A percentile compares a stretch with the other conserved stretches of the same genome.
These are phyloP conservation scores for Pichia norvegensis DNA, from an alignment of 1,139 yeast species.

Conservation along the genomic window DNA sequence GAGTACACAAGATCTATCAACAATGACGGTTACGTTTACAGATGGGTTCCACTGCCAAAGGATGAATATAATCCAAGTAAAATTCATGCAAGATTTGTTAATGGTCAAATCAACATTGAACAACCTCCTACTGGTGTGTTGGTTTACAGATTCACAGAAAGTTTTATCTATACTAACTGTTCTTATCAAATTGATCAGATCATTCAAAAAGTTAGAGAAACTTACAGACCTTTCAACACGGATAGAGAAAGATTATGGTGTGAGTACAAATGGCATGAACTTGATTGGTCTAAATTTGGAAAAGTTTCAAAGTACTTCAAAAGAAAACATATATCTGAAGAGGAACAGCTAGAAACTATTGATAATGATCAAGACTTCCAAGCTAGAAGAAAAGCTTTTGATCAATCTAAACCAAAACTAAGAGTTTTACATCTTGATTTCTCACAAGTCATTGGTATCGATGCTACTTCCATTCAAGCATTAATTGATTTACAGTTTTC, in stretches of 20 bases:
- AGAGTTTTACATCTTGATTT: slow-evolving; percentile 75
- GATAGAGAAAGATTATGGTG: slow-evolving; percentile 86
- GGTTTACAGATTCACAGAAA: slow-evolving; percentile 75
- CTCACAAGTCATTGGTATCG: slow-evolving; percentile 65
- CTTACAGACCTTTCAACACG: slow-evolving; percentile 56
- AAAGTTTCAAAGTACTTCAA: not conserved
- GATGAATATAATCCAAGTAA: slow-evolving; percentile 25
- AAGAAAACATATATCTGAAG: not conserved
- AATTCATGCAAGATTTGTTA: slow-evolving; percentile 33
- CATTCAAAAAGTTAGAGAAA: slow-evolving; percentile 54
- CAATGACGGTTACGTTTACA: slow-evolving; percentile 29
- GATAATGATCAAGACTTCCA: slow-evolving; percentile 3
- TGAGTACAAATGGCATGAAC: slow-evolving; percentile 31
- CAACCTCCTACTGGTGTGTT: slow-evolving; percentile 90
- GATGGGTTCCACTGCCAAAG: slow-evolving; percentile 73
- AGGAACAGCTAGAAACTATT: slow-evolving; percentile 1
- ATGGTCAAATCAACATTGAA: slow-evolving; percentile 47
- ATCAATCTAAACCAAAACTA: slow-evolving; percentile 32
- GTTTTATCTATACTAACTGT: slow-evolving; percentile 75
- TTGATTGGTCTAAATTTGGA: slow-evolving; percentile 4
- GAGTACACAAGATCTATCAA: not conserved
- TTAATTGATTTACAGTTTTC: slow-evolving; percentile 71
- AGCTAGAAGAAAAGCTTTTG: slow-evolving; percentile 9
- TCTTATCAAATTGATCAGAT: slow-evolving; percentile 66
- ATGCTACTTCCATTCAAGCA: slow-evolving; percentile 73